Evolutionary conservation across 2,329 filamentous ascomycete species (phyloP), one percentile per base, ranked within the genome.

Genomic region (Hymenoscyphus salicellus): DNA sequence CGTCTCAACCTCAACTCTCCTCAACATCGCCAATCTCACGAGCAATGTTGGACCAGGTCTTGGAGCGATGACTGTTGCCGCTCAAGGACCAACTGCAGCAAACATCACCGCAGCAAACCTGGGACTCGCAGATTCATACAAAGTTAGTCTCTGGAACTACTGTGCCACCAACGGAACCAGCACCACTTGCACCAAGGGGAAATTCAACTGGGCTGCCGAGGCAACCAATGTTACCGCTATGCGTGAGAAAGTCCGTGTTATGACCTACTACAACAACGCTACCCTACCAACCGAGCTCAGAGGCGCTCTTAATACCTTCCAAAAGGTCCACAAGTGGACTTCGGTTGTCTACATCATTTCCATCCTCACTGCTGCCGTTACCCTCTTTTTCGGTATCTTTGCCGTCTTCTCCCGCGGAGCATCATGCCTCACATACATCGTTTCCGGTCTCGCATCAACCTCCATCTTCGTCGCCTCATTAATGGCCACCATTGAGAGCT

Each of bases 91-190:
- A 63, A 64, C 57, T 26, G 6, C 55, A 17, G 20, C 11, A 58
- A 87, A 86, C 77, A 81, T 88, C 73, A 87, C 84, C 3, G 85
- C 85, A 7, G 69, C 75, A 1, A 78, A 85, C 28, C 81, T 91
- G 55, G 82, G 84, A 62, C 84, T 76, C 36, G 85, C 84, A 73
- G 87, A 94, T 75, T 83, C 87, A 73, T 98, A 97, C 84, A 85
- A 90, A 66, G 83, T 98, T 75, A 86, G 85, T 74, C 83, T 98
- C 43, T 96, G 92, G 90, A 90, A 90, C 75, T 97, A 93, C 84
- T 98, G 95, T 84, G 80, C 82, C 64, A 86, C 36, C 0, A 69
- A 65, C 0, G 71, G 67, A 69, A 81, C 82, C 72, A 81, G 83
- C 68, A 81, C 82, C 68, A 80, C 83, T 71, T 98, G 94, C 85